Percentiles rank a stretch among this genome's conserved stretches.
Evolutionary conservation across 2,329 filamentous ascomycete genomes (phyloP).

Genomic region (Periconia sp.): DNA sequence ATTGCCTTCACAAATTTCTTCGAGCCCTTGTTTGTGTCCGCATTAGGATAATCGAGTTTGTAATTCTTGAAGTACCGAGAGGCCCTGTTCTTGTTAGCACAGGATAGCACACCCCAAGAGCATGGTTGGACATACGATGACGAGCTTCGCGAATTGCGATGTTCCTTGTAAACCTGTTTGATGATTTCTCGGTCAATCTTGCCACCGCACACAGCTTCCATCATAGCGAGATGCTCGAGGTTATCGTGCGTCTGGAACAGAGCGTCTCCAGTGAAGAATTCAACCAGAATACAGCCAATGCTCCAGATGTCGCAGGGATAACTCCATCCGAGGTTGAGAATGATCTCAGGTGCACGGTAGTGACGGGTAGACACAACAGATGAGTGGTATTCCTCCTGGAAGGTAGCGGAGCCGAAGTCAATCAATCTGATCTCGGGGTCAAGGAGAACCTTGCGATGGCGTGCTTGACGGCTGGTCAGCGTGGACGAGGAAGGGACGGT

Average conservation of each 20-base stretch:
- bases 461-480: slow-evolving; percentile 58
- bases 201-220: slow-evolving; percentile 63
- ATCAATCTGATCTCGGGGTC: slow-evolving; percentile 69
- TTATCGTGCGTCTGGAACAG: slow-evolving; percentile 71
- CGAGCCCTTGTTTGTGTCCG: slow-evolving; percentile 64
- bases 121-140: slow-evolving; percentile 52
- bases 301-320: slow-evolving; percentile 71
- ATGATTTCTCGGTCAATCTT: slow-evolving; percentile 60
- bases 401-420: slow-evolving; percentile 69
- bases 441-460: slow-evolving; percentile 64
- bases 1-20: slow-evolving; percentile 70
- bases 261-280: slow-evolving; percentile 69
- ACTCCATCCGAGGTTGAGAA: slow-evolving; percentile 68
- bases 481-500: slow-evolving; percentile 67
- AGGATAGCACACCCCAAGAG: too few species aligned
- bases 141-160: slow-evolving; percentile 53
- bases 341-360: slow-evolving; percentile 69
- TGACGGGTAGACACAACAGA: slow-evolving; percentile 68
- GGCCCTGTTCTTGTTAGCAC: slow-evolving; percentile 35
- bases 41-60: slow-evolving; percentile 65
- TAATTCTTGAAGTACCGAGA: slow-evolving; percentile 57
- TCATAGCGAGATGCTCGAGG: slow-evolving; percentile 69
- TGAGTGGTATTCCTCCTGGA: slow-evolving; percentile 69
- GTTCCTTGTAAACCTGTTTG: slow-evolving; percentile 54
- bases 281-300: slow-evolving; percentile 68